A percentile compares a stretch with the other conserved stretches of the same genome.
phyloP scores from a whole-genome alignment of 768 basidiomycete genomes.

The Cystofilobasidium macerans region DNA sequence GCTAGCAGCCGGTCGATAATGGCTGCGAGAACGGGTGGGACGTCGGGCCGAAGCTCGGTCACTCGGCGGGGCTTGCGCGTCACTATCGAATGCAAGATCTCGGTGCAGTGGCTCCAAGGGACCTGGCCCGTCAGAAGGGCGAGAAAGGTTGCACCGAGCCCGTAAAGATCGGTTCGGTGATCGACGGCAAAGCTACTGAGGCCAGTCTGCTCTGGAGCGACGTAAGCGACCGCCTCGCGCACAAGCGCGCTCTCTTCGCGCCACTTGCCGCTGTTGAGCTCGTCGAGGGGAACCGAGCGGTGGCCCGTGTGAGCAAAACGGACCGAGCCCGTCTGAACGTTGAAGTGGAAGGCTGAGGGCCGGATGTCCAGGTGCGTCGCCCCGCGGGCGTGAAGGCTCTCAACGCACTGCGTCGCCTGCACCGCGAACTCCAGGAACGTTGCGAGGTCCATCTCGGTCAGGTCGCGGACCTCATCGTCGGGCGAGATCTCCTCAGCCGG shows the following conservation, averaged over 20 bases:
- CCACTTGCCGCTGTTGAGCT: conserved; percentile 43
- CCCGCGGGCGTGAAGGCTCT: conserved; percentile 54
- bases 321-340: conserved; percentile 49
- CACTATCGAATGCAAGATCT: conserved; percentile 58
- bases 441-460: conserved; percentile 54
- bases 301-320: conserved; percentile 66
- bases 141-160: conserved; percentile 47
- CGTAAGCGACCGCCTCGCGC: conserved; percentile 63
- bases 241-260: conserved; percentile 52
- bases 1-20: conserved; percentile 65
- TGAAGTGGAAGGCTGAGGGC: conserved; percentile 64
- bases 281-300: conserved; percentile 59
- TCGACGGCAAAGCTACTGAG: conserved; percentile 49
- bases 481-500: not conserved
- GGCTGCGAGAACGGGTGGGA: conserved; percentile 57
- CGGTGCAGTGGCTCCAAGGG: conserved; percentile 43
- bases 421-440: conserved; percentile 71
- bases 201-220: conserved; percentile 66
- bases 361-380: conserved; percentile 62
- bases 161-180: conserved; percentile 63
- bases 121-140: conserved; percentile 14
- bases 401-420: conserved; percentile 60
- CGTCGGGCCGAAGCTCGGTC: conserved; percentile 60
- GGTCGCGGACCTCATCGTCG: conserved; percentile 48
- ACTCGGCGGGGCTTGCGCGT: conserved; percentile 65